phyloP scores from a whole-genome alignment of 2,329 filamentous ascomycete species.

The Hymenoscyphus fructigenus region DNA sequence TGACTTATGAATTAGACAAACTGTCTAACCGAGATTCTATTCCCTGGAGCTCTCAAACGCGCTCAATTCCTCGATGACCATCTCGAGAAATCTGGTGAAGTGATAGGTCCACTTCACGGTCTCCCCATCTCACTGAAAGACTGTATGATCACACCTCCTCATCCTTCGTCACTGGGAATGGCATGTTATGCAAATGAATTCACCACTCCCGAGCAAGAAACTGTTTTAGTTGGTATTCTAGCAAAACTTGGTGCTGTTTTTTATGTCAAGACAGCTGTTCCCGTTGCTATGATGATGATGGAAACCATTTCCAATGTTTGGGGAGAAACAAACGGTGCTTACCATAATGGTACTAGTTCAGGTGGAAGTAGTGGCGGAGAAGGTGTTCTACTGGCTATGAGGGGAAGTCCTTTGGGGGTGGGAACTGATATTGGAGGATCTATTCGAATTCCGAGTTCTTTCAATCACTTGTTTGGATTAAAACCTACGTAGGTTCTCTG shows the following conservation, averaged over 20 bases:
- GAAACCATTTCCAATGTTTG: slow-evolving; percentile 44
- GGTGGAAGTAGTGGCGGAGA: slow-evolving; percentile 35
- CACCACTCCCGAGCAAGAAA: slow-evolving; percentile 29
- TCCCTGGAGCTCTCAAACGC: slow-evolving; percentile 50
- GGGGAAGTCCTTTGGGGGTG: slow-evolving; percentile 32
- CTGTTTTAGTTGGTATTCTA: slow-evolving; percentile 40
- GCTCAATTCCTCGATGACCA: slow-evolving; percentile 54
- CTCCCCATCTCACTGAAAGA: slow-evolving; percentile 44
- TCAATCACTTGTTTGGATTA: slow-evolving; percentile 40
- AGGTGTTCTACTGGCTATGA: slow-evolving; percentile 33
- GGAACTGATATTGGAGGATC: slow-evolving; percentile 39
- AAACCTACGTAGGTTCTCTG: slow-evolving; percentile 36
- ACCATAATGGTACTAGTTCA: slow-evolving; percentile 31
- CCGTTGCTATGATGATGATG: slow-evolving; percentile 44
- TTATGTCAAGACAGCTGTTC: slow-evolving; percentile 43
- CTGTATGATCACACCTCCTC: slow-evolving; percentile 39
- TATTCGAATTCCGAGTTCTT: slow-evolving; percentile 41
- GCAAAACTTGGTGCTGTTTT: slow-evolving; percentile 43
- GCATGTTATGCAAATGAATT: slow-evolving; percentile 38
- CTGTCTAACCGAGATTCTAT: slow-evolving; percentile 58
- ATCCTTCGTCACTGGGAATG: slow-evolving; percentile 40
- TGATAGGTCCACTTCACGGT: slow-evolving; percentile 42
- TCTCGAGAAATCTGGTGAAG: slow-evolving; percentile 41
- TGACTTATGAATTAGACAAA: slow-evolving; percentile 47
- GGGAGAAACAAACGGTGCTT: slow-evolving; percentile 39